Evolutionary conservation across 2,329 filamentous ascomycete species (phyloP), one percentile per base, ranked within the genome.

Genomic region (Clonostachys rosea): DNA sequence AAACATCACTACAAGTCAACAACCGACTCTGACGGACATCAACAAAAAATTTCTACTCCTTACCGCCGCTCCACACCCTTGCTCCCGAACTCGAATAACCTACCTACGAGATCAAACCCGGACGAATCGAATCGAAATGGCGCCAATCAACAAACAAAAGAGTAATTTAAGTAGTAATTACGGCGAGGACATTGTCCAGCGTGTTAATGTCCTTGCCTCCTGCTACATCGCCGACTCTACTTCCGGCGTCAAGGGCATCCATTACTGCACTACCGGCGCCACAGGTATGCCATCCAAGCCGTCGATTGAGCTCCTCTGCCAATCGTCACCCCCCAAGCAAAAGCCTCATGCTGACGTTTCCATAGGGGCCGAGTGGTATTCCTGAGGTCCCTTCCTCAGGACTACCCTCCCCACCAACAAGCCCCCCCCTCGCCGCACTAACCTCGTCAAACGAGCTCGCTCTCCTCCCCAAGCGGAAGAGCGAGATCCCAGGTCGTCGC

Each of bases 231-330:
- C 92, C 69, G 84, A 91, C 70, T 74, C 75, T 62, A 79, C 84
- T 59, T 78, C 83, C 67, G 79, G 75, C 64, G 79, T 96, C 61
- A 84, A 85, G 68, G 88, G 88, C 67, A 87, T 94, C 74, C 91
- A 95, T 77, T 96, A 95, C 84, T 95, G 87, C 83, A 91, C 91
- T 89, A 91, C 89, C 76, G 81, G 84, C 81, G 86, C 83, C 75
- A 80, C 86, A 80, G 87, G 84, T 86, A 77, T 51, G 78, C 68
- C 47, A 17, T 47, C 36, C 24, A 43, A 44, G 8, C 24, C 9
- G 24, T 10, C 24, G 24, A 30, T 30, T 30, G 24, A 30, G 24
- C 24, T 30, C 24, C 3, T 30, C 3, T 30, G 24, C 35, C 47
- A 34, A 42, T 45, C 42, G 44, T 37, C 46, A 34, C 33, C 18